These are phyloP conservation scores for Trypanosoma boissoni DNA, from an alignment of 208 protist genomes.

Conservation along the genomic window DNA sequence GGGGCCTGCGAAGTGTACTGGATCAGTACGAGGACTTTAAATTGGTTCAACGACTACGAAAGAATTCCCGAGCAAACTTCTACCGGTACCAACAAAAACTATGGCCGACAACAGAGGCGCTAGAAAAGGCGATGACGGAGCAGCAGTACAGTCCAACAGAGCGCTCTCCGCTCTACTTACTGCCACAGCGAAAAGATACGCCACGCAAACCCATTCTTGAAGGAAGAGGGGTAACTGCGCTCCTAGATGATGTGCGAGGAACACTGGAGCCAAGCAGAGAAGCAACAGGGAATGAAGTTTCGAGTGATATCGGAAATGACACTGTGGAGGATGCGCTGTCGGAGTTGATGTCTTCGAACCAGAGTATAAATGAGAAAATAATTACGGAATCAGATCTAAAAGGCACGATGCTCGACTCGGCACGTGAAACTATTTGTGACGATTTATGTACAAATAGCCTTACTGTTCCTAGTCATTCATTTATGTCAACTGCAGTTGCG, in stretches of 20 bases:
- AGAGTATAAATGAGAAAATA: constrained; percentile 50
- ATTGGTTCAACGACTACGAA: constrained; percentile 31
- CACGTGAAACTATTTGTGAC: constrained; percentile 34
- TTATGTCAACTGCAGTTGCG: neutral
- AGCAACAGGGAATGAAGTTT: neutral
- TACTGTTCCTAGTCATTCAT: neutral
- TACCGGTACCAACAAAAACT: constrained; percentile 81
- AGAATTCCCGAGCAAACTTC: constrained; percentile 70
- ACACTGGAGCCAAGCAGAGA: constrained; percentile 4
- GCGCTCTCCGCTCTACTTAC: constrained; percentile 48
- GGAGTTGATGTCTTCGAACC: constrained; percentile 19
- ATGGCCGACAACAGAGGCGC: constrained; percentile 60
- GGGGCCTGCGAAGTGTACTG: constrained; percentile 45
- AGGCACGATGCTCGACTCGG: constrained; percentile 58
- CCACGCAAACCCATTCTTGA: constrained; percentile 36
- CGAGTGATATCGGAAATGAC: constrained; percentile 13
- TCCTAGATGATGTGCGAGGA: constrained; percentile 34
- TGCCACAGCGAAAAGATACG: constrained; percentile 33
- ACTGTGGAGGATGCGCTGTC: constrained; percentile 18
- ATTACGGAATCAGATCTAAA: constrained; percentile 43
- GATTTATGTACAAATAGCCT: constrained; percentile 43
- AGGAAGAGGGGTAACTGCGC: constrained; percentile 35
- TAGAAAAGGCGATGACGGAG: constrained; percentile 63
- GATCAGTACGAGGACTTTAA: constrained; percentile 65
- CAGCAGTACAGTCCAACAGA: constrained; percentile 62